Percentiles rank a stretch among this genome's conserved stretches.
These are phyloP conservation scores for Pyrenophora seminiperda DNA, from an alignment of 2,329 filamentous ascomycete species.

Conservation along the genomic window DNA sequence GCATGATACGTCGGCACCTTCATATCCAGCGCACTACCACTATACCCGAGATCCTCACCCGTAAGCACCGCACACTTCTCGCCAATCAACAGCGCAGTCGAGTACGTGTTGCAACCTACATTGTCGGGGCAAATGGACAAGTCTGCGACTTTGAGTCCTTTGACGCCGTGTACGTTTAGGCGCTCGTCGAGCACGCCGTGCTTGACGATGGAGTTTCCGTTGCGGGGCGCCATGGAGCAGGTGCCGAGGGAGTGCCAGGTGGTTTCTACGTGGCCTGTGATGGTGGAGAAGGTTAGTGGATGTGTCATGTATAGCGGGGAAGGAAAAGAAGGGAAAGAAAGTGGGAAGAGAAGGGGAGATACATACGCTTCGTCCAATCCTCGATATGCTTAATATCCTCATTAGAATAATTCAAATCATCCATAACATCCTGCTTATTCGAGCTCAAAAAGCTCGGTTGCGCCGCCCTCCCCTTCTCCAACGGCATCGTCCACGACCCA, in stretches of 20 bases:
- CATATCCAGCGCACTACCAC: constrained; percentile 75
- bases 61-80: constrained; percentile 74
- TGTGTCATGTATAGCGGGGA: too few species aligned
- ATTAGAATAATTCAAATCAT: constrained; percentile 69
- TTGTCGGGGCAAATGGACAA: constrained; percentile 79
- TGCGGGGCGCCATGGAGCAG: constrained; percentile 75
- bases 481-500: constrained; percentile 69
- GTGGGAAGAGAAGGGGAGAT: not conserved
- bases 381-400: constrained; percentile 69
- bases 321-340: too few species aligned
- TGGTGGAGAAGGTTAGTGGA: not conserved
- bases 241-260: constrained; percentile 73
- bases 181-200: constrained; percentile 78
- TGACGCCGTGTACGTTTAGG: constrained; percentile 76
- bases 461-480: constrained; percentile 61
- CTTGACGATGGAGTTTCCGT: constrained; percentile 81
- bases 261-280: constrained; percentile 67
- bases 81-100: constrained; percentile 74
- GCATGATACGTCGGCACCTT: constrained; percentile 63
- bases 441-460: constrained; percentile 63
- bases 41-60: constrained; percentile 76
- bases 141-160: constrained; percentile 78
- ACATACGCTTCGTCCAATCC: constrained; percentile 60
- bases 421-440: constrained; percentile 64
- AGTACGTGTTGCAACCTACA: constrained; percentile 66